These are phyloP conservation scores for Rugonectria rugulosa DNA, from an alignment of 2,329 filamentous ascomycete species.

Conservation along the genomic window DNA sequence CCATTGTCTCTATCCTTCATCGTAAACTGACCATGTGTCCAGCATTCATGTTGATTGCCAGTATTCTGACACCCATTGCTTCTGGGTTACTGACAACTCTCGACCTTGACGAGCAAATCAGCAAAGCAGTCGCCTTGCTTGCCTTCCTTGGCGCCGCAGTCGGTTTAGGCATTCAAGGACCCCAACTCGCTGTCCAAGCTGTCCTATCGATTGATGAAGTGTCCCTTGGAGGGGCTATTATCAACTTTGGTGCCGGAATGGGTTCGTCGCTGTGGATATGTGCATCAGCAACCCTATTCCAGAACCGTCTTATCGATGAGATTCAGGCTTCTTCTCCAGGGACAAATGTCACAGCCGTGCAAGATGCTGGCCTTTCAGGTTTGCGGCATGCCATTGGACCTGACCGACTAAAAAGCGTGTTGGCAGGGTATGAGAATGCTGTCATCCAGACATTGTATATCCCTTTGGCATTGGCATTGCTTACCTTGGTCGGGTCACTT, in stretches of 20 bases:
- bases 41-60: conserved; percentile 37
- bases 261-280: conserved; percentile 36
- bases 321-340: conserved; percentile 23
- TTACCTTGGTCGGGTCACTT: conserved; percentile 28
- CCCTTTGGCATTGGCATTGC: conserved; percentile 25
- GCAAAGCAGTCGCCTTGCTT: conserved; percentile 28
- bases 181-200: conserved; percentile 28
- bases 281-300: conserved; percentile 35
- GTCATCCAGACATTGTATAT: conserved; percentile 36
- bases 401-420: conserved; percentile 17
- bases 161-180: conserved; percentile 33
- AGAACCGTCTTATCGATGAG: conserved; percentile 26
- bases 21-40: neutral
- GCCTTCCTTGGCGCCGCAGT: conserved; percentile 32
- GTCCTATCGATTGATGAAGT: conserved; percentile 31
- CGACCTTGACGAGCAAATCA: conserved; percentile 28
- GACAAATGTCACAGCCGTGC: conserved; percentile 11
- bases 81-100: conserved; percentile 34
- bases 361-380: conserved; percentile 23
- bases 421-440: conserved; percentile 32
- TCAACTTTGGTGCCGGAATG: conserved; percentile 35
- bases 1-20: fast-evolving
- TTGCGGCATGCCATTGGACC: conserved; percentile 27
- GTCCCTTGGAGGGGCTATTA: conserved; percentile 32
- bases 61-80: conserved; percentile 28